These are phyloP conservation scores for Vaccinium macrocarpon DNA, from an alignment of 148 eudicot species.

Conservation along the genomic window DNA sequence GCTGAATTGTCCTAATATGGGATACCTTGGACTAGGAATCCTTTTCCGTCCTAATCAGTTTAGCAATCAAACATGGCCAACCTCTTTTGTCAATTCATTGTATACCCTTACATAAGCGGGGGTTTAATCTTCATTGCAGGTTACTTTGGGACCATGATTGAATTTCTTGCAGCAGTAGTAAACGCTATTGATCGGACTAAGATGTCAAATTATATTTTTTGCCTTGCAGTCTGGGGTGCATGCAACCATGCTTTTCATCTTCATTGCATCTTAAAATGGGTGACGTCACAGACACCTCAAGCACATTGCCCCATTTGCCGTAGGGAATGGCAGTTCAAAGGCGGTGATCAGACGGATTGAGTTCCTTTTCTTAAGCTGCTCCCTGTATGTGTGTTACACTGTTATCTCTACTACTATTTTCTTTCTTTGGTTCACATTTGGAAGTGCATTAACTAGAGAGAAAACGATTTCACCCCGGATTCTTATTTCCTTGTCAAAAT, in stretches of 20 bases:
- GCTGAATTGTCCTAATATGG: neutral
- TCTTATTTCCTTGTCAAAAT: neutral
- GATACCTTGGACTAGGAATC: neutral
- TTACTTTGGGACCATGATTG: neutral
- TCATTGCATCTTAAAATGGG: slow-evolving; percentile 98
- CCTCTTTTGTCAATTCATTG: neutral
- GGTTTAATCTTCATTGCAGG: neutral
- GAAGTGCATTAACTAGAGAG: neutral
- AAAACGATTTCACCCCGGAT: neutral
- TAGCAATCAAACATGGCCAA: neutral
- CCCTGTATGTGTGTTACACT: no score
- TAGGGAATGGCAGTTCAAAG: slow-evolving; percentile 91
- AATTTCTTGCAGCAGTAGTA: neutral
- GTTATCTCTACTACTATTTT: neutral
- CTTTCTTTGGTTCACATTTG: neutral
- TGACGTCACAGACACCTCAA: slow-evolving; percentile 79
- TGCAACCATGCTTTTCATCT: slow-evolving; percentile 98
- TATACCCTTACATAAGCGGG: neutral
- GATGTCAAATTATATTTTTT: neutral
- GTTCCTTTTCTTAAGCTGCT: neutral
- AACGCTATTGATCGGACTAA: neutral
- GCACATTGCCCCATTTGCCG: slow-evolving; percentile 97
- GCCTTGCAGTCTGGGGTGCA: slow-evolving; percentile 91
- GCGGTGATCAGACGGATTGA: slow-evolving; percentile 18
- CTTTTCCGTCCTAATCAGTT: neutral